Conservation (phyloP, 1,284 basidiomycete genomes). For the Apiotrichum laibachii region DNA sequence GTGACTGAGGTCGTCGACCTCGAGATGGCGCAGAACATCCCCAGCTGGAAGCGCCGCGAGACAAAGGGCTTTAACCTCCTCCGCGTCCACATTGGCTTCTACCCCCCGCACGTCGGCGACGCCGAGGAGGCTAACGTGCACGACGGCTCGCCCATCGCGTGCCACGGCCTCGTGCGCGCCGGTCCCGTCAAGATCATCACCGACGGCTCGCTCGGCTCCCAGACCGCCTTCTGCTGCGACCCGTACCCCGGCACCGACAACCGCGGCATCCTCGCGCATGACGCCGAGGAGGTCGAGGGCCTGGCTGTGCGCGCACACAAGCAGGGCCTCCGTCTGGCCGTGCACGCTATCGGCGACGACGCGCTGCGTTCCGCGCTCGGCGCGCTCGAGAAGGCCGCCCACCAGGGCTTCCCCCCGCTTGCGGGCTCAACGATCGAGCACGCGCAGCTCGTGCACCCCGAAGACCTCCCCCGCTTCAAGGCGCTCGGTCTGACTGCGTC, state of each 20-base stretch:
- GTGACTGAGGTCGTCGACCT: constrained; percentile 46
- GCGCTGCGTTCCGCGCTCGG: constrained; percentile 34
- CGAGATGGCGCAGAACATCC: constrained; percentile 42
- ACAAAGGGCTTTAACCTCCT: constrained; percentile 28
- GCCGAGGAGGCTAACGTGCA: constrained; percentile 28
- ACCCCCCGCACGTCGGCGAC: constrained; percentile 35
- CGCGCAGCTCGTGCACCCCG: constrained; percentile 34
- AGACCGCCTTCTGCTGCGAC: constrained; percentile 44
- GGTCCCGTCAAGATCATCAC: constrained; percentile 44
- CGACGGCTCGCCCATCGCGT: constrained; percentile 33
- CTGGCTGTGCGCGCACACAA: constrained; percentile 28
- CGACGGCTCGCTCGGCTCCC: constrained; percentile 26
- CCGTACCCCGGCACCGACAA: constrained; percentile 34
- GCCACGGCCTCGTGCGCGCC: constrained; percentile 29
- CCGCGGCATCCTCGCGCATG: constrained; percentile 28
- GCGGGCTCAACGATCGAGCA: constrained; percentile 43
- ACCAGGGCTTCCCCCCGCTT: constrained; percentile 18
- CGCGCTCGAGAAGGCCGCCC: constrained; percentile 20
- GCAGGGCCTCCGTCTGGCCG: constrained; percentile 33
- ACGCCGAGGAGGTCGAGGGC: constrained; percentile 23
- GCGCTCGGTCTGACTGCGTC: constrained; percentile 36
- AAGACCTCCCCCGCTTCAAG: constrained; percentile 35
- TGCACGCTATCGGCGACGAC: constrained; percentile 46
- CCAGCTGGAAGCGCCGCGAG: constrained; percentile 29
- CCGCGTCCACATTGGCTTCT: constrained; percentile 41